Evolutionary conservation across 768 basidiomycete genomes (phyloP), one percentile per base, ranked within the genome.

Genomic region (Hysterangium stoloniferum): DNA sequence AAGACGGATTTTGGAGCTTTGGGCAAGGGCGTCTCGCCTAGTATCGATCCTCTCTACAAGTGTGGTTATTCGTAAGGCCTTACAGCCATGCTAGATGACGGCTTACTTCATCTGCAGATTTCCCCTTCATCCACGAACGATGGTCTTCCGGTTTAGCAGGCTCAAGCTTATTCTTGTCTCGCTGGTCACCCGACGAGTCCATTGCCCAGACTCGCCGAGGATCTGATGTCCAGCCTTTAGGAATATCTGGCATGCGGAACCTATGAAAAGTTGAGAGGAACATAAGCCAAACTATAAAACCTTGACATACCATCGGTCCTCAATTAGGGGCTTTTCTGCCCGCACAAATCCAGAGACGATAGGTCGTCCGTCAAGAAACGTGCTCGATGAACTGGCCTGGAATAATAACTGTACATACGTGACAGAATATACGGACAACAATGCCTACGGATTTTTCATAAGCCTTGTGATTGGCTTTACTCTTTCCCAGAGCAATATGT

Each of bases 191-290:
- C 12, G 53, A 49, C 6, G 32, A 12, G 31, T 71, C 69, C 68
- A 34, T 54, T 41, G 71, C 70, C 82, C 91, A 95, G 2, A 96
- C 75, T n/a, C 76, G 69, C 22, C 69, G 73, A 1, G 94, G 96
- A 58, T 94, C 73, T 0, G 96, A 86, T 57, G 71, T 78, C 95
- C 95, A 98, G 13, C 78, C 85, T 54, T 75, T 61, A 2, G 94
- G 93, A 38, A 95, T 69, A 12, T 87, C 82, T 1, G 92, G 87
- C 29, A 91, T 65, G 4, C 83, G 80, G 65, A 88, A 96, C 85
- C 91, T 94, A 52, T 8, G 29, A 35, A 27, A 41, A 47, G 43
- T 20, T 49, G n/a, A 50, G 25, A 47, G 46, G 5, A 29, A 12
- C 17, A 38, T 53, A 49, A 59, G 40, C 42, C 55, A 57, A 57